A percentile compares a stretch with the other conserved stretches of the same genome.
phyloP scores from a whole-genome alignment of 257 asterid species.

The Euphrasia confusa region DNA sequence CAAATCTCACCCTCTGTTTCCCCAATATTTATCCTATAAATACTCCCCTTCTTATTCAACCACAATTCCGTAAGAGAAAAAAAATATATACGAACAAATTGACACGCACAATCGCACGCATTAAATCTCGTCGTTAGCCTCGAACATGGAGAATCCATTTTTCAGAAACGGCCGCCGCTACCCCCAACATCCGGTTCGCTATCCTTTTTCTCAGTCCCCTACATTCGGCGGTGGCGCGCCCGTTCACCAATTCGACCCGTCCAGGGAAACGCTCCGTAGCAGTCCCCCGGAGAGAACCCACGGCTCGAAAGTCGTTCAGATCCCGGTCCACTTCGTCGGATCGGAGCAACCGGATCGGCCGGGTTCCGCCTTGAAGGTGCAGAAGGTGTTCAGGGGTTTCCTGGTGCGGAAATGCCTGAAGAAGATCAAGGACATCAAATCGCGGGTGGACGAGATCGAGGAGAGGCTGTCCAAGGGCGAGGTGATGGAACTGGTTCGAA shows the following conservation, averaged over 20 bases:
- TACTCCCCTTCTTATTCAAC: not conserved
- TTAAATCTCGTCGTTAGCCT: not conserved
- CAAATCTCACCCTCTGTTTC: not conserved
- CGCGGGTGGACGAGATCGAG: constrained; percentile 60
- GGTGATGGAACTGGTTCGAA: constrained; percentile 37
- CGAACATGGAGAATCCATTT: constrained; percentile 37
- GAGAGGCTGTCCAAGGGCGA: constrained; percentile 34
- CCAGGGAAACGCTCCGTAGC: not conserved
- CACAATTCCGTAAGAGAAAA: not conserved
- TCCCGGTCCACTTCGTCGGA: constrained; percentile 57
- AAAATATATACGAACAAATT: not conserved
- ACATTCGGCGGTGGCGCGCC: constrained; percentile 29
- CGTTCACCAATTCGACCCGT: constrained; percentile 19
- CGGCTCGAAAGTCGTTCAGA: constrained; percentile 40
- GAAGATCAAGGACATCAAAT: constrained; percentile 39
- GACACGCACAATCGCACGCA: not conserved
- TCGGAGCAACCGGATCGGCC: constrained; percentile 32
- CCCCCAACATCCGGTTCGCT: constrained; percentile 27
- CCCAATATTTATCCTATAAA: not conserved
- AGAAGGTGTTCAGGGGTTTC: constrained; percentile 72
- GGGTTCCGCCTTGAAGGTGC: constrained; percentile 56
- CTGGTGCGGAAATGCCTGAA: constrained; percentile 53
- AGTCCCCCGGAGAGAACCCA: constrained; percentile 18
- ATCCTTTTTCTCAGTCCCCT: constrained; percentile 1
- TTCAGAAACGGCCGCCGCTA: constrained; percentile 34